These are phyloP conservation scores for Triticum urartu DNA, from an alignment of 176 grass and related monocot genomes.

Conservation along the genomic window DNA sequence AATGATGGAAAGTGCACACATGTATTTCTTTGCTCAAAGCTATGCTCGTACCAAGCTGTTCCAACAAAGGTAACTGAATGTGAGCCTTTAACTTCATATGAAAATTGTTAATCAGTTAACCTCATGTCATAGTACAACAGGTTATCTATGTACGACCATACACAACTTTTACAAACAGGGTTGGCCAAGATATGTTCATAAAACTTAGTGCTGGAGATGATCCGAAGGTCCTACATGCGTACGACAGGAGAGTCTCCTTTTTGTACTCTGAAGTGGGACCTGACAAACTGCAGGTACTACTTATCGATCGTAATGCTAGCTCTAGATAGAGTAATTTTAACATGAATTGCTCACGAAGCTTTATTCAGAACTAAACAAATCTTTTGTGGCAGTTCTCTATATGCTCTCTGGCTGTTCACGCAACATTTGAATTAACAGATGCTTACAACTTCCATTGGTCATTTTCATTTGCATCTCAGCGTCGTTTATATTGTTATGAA, in stretches of 20 bases:
- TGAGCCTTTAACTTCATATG: slow-evolving; percentile 23
- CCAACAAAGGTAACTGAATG: slow-evolving; percentile 82
- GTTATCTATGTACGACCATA: slow-evolving; percentile 86
- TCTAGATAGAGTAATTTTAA: slow-evolving; percentile 6
- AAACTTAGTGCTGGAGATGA: slow-evolving; percentile 69
- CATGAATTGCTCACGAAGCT: slow-evolving; percentile 20
- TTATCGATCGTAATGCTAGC: slow-evolving; percentile 21
- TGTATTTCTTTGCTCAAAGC: slow-evolving; percentile 87
- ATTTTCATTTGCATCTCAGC: not conserved
- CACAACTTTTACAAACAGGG: slow-evolving; percentile 92
- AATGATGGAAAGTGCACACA: slow-evolving; percentile 65
- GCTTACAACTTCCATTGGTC: not conserved
- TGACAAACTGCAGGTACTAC: slow-evolving; percentile 75
- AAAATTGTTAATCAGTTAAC: slow-evolving; percentile 19
- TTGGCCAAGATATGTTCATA: slow-evolving; percentile 80
- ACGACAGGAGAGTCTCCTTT: slow-evolving; percentile 82
- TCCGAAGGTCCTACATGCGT: slow-evolving; percentile 59
- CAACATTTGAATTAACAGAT: not conserved
- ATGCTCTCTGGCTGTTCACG: not conserved
- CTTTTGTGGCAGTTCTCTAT: slow-evolving; percentile 19
- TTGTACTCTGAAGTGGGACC: slow-evolving; percentile 60
- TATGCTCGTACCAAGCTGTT: slow-evolving; percentile 86
- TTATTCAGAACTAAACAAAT: slow-evolving; percentile 22
- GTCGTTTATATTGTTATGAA: not conserved
- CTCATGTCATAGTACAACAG: slow-evolving; percentile 49